Evolutionary conservation across 176 grass and related monocot genomes (phyloP), one percentile per base, ranked within the genome.

Genomic region (Bolboschoenus planiculmis): DNA sequence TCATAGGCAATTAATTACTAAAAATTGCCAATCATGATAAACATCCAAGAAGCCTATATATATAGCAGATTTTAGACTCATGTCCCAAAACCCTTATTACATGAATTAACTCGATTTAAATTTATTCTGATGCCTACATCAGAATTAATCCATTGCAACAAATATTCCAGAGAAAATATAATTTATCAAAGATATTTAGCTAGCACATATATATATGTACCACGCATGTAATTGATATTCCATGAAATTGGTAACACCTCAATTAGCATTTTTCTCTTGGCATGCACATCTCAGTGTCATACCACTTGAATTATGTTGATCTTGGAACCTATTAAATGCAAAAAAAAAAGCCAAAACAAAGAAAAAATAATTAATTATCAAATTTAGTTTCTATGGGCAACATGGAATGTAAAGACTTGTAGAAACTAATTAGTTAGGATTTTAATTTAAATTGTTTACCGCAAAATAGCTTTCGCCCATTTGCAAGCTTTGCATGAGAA

Each of bases 381-480:
- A 50, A 54, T 34, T 59, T 85, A 47, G 27, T 11, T 9, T 11
- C 0, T 40, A 29, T 57, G 47, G 31, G 54, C 14, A 37, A 9
- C 43, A 56, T 30, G 34, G 18, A 83, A 67, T 51, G 5, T 56
- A 35, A 83, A 29, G 10, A 26, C 9, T 0, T 10, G 0, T 4
- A 23, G 15, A 24, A 27, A 36, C 11, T 14, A 50, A 16, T 35
- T 66, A 59, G 4, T 29, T 71, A 70, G 23, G 34, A 29, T 20
- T 31, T 15, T 5, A 29, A 29, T 48, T 47, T 44, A 70, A 65
- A n/a, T n/a, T n/a, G n/a, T n/a, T 92, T 90, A 97, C 95, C 95
- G 92, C 78, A 89, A 92, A 93, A 85, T 97, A 97, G 64, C 90
- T 97, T 85, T 92, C 92, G 37, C 95, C 95, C 90, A 97, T 93